These are phyloP conservation scores for Fusarium sublunatum DNA, from an alignment of 2,329 filamentous ascomycete species.

Conservation along the genomic window DNA sequence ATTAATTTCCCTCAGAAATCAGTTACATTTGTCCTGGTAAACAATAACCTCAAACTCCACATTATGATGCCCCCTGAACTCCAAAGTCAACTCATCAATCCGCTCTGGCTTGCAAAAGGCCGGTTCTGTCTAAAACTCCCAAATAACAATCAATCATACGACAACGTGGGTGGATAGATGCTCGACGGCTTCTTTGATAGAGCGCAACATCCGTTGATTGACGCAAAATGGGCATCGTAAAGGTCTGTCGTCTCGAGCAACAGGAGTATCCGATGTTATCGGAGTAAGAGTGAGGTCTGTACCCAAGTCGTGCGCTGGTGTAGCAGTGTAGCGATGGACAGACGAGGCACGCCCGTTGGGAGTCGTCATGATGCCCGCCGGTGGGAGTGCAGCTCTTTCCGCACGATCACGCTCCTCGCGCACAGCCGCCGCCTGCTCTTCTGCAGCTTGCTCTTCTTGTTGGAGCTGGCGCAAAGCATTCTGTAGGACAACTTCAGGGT, in stretches of 20 bases:
- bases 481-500: slow-evolving; percentile 68
- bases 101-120: neutral
- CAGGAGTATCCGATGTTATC: slow-evolving; percentile 62
- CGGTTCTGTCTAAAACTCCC: neutral
- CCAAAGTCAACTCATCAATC: slow-evolving; percentile 11
- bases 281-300: slow-evolving; percentile 65
- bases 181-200: slow-evolving; percentile 71
- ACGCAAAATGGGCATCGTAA: slow-evolving; percentile 70
- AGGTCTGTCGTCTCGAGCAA: slow-evolving; percentile 60
- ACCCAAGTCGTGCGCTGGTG: slow-evolving; percentile 51
- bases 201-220: slow-evolving; percentile 69
- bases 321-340: slow-evolving; percentile 49
- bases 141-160: slow-evolving; percentile 48
- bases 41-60: slow-evolving; percentile 21
- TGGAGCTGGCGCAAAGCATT: slow-evolving; percentile 69
- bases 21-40: slow-evolving; percentile 4
- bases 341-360: slow-evolving; percentile 46
- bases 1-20: slow-evolving; percentile 6
- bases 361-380: slow-evolving; percentile 49
- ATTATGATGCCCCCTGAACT: slow-evolving; percentile 23
- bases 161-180: slow-evolving; percentile 72
- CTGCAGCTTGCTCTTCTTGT: slow-evolving; percentile 68
- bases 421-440: slow-evolving; percentile 66
- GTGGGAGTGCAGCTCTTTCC: slow-evolving; percentile 53
- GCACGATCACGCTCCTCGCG: slow-evolving; percentile 64